A percentile compares a stretch with the other conserved stretches of the same genome.
These are phyloP conservation scores for Akanthomyces dipterigenus DNA, from an alignment of 2,329 filamentous ascomycete genomes.

Conservation along the genomic window DNA sequence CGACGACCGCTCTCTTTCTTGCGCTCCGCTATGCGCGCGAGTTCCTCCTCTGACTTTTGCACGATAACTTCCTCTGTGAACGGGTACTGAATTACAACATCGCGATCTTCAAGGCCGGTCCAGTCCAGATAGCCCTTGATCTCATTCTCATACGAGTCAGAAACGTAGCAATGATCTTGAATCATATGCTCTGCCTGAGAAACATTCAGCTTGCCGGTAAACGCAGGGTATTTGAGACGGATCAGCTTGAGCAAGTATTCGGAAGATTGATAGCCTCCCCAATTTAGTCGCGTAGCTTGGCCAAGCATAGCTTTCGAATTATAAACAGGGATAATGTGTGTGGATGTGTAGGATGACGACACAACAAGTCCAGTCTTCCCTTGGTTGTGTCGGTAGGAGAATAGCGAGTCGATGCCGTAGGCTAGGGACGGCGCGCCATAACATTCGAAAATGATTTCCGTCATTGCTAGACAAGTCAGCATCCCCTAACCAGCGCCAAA, in stretches of 20 bases:
- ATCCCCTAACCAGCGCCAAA: not conserved
- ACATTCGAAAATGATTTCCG: conserved; percentile 93
- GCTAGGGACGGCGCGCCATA: conserved; percentile 85
- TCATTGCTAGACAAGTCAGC: conserved; percentile 63
- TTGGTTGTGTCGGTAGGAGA: conserved; percentile 89
- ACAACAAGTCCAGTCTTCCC: conserved; percentile 83
- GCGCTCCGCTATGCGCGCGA: conserved; percentile 83
- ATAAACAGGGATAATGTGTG: conserved; percentile 89
- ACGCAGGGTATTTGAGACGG: conserved; percentile 82
- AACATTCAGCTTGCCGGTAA: conserved; percentile 77
- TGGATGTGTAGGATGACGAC: conserved; percentile 87
- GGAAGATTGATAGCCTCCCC: conserved; percentile 84
- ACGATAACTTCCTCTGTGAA: conserved; percentile 85
- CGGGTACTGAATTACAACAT: conserved; percentile 85
- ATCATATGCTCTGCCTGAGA: conserved; percentile 86
- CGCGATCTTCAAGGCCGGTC: conserved; percentile 83
- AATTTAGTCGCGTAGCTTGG: conserved; percentile 85
- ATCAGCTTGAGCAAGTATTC: conserved; percentile 90
- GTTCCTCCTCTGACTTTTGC: conserved; percentile 91
- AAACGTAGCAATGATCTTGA: conserved; percentile 83
- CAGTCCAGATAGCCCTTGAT: conserved; percentile 75
- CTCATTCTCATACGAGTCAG: conserved; percentile 75
- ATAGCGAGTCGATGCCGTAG: conserved; percentile 93
- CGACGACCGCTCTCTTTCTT: conserved; percentile 90
- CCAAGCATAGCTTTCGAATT: conserved; percentile 76